Evolutionary conservation across 768 basidiomycete species (phyloP), one percentile per base, ranked within the genome.

Genomic region (Mycena latifolia): DNA sequence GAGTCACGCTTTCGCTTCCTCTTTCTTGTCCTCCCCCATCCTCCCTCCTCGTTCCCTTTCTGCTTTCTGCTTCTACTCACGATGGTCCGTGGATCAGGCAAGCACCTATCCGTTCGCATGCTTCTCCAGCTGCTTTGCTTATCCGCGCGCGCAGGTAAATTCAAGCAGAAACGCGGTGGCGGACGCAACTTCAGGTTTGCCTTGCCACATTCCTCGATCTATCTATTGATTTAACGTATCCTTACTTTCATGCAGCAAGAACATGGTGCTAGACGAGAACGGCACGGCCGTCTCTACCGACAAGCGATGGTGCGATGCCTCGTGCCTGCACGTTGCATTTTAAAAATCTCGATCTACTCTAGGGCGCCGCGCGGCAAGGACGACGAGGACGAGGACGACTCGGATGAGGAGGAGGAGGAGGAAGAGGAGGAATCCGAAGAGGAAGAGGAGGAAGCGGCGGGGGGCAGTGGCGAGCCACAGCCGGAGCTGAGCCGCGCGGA

Each of bases 101-200:
- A 63, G 77, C 9, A 43, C 15, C 33, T 17, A 22, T 55, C 17
- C 43, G 28, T 20, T 20, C 43, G 10, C 7, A 22, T 18, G 43
- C 10, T 29, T 25, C 25, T 29, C 39, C 24, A 22, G 7, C 20
- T 14, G 17, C 18, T 7, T 11, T 43, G 14, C 43, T 43, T 27
- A 52, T 37, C 24, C 15, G 22, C 50, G 37, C n/a, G n/a, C 59
- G 8, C 70, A 89, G 93, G 94, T 66, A 93, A 91, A 78, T 94
- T 87, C 81, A 95, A 95, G 85, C 84, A 88, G 70, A 92, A 90
- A 75, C 92, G 95, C 55, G 95, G 95, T 70, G 95, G 95, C 39
- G 95, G 95, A 55, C 87, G 95, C 66, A 89, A 82, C 75, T 96
- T 96, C 78, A 93, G 93, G 88, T 91, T 73, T 55, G 75, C 59